Evolutionary conservation across 495 filamentous ascomycete species (phyloP).

Genomic region (Penicillium cinerascens): DNA sequence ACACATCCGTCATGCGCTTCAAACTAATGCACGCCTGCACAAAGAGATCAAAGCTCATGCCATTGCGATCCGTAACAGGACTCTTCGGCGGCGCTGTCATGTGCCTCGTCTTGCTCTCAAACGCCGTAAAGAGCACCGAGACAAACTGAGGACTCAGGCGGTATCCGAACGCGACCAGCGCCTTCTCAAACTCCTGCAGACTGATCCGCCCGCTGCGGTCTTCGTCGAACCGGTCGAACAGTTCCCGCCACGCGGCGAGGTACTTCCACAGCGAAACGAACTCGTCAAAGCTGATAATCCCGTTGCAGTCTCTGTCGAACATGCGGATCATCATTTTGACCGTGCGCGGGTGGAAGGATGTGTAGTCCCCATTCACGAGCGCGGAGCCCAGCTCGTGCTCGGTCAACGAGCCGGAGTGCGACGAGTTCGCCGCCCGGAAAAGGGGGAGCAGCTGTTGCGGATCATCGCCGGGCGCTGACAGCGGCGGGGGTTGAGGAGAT

Average conservation of each 20-base stretch:
- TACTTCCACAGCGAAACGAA: conserved; percentile 95
- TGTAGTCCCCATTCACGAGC: conserved; percentile 94
- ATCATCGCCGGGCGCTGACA: conserved; percentile 60
- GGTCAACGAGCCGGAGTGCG: conserved; percentile 74
- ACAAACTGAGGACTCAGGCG: conserved; percentile 81
- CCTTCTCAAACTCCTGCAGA: conserved; percentile 82
- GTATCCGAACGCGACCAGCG: conserved; percentile 92
- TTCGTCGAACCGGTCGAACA: conserved; percentile 94
- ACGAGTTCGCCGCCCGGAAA: conserved; percentile 88
- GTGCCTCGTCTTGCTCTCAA: conserved; percentile 48
- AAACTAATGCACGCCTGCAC: conserved; percentile 95
- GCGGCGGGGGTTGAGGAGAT: conserved; percentile 56
- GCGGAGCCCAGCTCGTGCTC: conserved; percentile 87
- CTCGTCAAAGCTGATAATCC: conserved; percentile 90
- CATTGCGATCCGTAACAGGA: conserved; percentile 49
- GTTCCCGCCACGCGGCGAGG: conserved; percentile 83
- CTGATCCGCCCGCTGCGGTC: conserved; percentile 85
- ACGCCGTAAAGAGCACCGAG: conserved; percentile 69
- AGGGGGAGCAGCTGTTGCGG: conserved; percentile 66
- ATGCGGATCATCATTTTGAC: conserved; percentile 98
- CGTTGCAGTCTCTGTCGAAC: conserved; percentile 87
- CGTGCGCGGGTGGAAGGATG: conserved; percentile 91
- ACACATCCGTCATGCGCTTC: conserved; percentile 98
- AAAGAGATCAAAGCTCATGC: conserved; percentile 94
- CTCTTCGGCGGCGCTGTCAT: conserved; percentile 23